Evolutionary conservation across 306 rosid genomes (phyloP).

Genomic region (Cercis canadensis): DNA sequence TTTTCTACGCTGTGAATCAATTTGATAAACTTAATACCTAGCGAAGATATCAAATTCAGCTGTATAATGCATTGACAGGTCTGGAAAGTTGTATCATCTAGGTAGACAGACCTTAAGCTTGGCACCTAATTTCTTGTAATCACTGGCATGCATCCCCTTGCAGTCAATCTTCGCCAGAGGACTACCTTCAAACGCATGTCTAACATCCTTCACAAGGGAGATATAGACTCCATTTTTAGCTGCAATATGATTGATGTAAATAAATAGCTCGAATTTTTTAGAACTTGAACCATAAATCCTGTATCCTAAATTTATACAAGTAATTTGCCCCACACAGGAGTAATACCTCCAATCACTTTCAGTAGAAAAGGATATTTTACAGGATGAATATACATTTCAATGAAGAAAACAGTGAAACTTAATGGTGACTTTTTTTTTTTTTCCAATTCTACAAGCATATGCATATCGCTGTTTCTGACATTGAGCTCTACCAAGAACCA

Average conservation of each 20-base stretch:
- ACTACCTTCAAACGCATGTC: conserved; percentile 93
- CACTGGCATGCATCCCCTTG: conserved; percentile 86
- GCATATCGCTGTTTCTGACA: background rate
- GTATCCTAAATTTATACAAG: conserved; percentile 9
- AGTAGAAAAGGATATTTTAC: conserved; percentile 6
- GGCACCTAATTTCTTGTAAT: conserved; percentile 94
- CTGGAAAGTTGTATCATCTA: conserved; percentile 14
- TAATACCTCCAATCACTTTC: background rate
- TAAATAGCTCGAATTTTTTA: conserved; percentile 28
- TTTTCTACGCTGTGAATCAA: conserved; percentile 6
- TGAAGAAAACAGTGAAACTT: too few relatives aligned
- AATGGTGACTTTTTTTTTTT: too few relatives aligned
- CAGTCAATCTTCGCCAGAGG: conserved; percentile 84
- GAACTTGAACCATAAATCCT: conserved; percentile 1
- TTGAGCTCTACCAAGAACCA: background rate
- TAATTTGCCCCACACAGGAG: conserved; percentile 10
- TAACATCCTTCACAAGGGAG: conserved; percentile 74
- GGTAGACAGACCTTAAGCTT: conserved; percentile 75
- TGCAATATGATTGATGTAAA: conserved; percentile 46
- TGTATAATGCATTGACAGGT: conserved; percentile 7
- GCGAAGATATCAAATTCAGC: conserved; percentile 20
- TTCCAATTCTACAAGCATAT: too few relatives aligned
- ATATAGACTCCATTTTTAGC: conserved; percentile 93
- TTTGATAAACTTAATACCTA: conserved; percentile 2
- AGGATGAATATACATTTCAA: conserved; percentile 29